Evolutionary conservation across 495 filamentous ascomycete species (phyloP), one percentile per base, ranked within the genome.

Genomic region (Gamarada debralockiae): DNA sequence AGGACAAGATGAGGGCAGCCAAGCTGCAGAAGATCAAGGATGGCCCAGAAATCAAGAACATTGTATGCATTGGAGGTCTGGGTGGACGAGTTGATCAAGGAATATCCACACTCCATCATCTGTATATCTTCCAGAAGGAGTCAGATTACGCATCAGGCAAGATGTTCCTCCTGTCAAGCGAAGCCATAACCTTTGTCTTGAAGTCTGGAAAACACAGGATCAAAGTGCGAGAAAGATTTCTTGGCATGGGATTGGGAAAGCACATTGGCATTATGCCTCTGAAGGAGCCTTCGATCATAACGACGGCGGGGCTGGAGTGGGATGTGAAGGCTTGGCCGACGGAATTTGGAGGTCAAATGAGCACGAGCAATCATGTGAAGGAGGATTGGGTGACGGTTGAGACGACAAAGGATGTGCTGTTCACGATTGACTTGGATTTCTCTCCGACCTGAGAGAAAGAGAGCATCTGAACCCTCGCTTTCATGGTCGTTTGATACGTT

Each of bases 71-170:
- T n/a, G 92, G 92, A 20, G 85, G 90, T 14, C 76, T 97, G 0
- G 89, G 86, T 18, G 95, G 95, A 2, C 81, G 93, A 23, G 87
- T 96, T 6, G 93, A 98, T 66, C 95, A 97, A 56, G 92, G 84
- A 3, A 77, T 98, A 25, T 90, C 89, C 24, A 85, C 92, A 45
- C 74, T 98, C 38, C 89, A 93, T 62, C 86, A 91, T 60, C 67
- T 91, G 25, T 87, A 83, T 59, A 65, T 85, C 48, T 80, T 78
- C 62, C 78, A 81, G 56, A 56, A 53, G 3, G 66, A 68, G 13
- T 39, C 49, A 53, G 70, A 61, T 41, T 71, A 58, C 37, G 73
- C 77, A 31, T 64, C 67, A 61, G 68, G 73, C 33, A 59, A 68
- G 50, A 61, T 92, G 53, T 90, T 84, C 57, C 77, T 98, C 2